Conservation (phyloP, 305 asterid species). For the Solanum hybrid region DNA sequence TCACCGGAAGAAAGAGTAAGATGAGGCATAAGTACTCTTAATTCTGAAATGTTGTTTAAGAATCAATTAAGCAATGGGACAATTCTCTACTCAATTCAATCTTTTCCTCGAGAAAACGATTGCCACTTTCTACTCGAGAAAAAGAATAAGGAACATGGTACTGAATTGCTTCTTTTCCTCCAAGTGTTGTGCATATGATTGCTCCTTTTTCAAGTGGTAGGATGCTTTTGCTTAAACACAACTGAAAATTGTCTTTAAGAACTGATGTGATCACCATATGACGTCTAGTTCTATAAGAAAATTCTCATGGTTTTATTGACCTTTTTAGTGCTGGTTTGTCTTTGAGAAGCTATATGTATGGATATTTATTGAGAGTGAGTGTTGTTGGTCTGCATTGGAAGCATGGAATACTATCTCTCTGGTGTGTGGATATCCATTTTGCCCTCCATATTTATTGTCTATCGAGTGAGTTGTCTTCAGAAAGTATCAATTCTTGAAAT, state of each 20-base stretch:
- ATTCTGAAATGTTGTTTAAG: neutral
- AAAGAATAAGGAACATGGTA: neutral
- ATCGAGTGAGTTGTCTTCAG: neutral
- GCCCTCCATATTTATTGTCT: neutral
- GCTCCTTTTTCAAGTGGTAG: neutral
- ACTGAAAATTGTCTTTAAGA: neutral
- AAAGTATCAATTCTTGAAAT: neutral
- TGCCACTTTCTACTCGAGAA: neutral
- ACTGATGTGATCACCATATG: neutral
- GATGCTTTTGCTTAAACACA: neutral
- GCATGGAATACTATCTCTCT: neutral
- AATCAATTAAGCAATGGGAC: neutral
- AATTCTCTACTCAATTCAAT: neutral
- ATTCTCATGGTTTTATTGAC: neutral
- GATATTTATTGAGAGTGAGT: neutral
- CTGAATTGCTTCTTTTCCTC: neutral
- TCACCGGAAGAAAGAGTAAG: neutral
- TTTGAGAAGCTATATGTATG: neutral
- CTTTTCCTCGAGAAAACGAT: neutral
- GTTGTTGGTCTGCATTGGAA: neutral
- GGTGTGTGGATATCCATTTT: neutral
- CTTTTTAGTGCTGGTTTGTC: neutral
- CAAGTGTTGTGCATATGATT: neutral
- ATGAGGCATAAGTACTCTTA: neutral
- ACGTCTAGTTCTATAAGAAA: neutral